phyloP scores from a whole-genome alignment of 2,329 filamentous ascomycete genomes.

The Alternaria burnsii region DNA sequence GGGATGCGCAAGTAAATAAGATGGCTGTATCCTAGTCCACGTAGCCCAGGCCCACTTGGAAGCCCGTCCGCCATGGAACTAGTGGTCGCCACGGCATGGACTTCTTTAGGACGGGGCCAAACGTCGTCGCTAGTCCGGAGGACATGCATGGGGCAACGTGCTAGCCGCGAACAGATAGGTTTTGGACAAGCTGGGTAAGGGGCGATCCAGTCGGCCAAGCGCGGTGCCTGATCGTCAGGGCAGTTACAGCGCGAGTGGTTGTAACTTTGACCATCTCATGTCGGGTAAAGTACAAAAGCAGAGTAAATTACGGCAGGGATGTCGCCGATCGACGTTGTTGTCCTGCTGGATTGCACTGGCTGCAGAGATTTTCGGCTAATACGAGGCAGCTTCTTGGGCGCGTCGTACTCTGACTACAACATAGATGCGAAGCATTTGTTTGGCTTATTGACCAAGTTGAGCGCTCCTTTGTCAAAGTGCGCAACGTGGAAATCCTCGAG shows the following conservation, averaged over 20 bases:
- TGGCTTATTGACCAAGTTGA: constrained; percentile 13
- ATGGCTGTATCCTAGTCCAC: constrained; percentile 38
- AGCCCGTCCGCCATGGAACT: constrained; percentile 42
- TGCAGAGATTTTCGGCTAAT: constrained; percentile 35
- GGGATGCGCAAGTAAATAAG: constrained; percentile 49
- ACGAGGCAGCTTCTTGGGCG: constrained; percentile 22
- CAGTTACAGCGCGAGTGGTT: constrained; percentile 27
- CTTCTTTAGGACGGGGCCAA: constrained; percentile 43
- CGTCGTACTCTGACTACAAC: constrained; percentile 13
- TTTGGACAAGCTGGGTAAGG: constrained; percentile 30
- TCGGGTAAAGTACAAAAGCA: constrained; percentile 39
- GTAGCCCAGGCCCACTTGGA: constrained; percentile 40
- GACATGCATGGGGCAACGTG: constrained; percentile 36
- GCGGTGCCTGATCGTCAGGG: constrained; percentile 46
- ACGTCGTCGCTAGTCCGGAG: constrained; percentile 45
- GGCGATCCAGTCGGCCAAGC: constrained; percentile 39
- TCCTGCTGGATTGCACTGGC: constrained; percentile 13
- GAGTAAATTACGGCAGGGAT: constrained; percentile 42
- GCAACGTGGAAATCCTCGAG: neutral
- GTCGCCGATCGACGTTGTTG: constrained; percentile 25
- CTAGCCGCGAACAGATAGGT: constrained; percentile 32
- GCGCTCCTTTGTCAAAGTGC: constrained; percentile 2
- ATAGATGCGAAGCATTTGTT: constrained; percentile 7
- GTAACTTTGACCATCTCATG: constrained; percentile 36
- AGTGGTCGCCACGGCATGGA: constrained; percentile 46